Conservation (phyloP, 192 early-diverging fungal species). For the Geosiphon pyriformis region DNA sequence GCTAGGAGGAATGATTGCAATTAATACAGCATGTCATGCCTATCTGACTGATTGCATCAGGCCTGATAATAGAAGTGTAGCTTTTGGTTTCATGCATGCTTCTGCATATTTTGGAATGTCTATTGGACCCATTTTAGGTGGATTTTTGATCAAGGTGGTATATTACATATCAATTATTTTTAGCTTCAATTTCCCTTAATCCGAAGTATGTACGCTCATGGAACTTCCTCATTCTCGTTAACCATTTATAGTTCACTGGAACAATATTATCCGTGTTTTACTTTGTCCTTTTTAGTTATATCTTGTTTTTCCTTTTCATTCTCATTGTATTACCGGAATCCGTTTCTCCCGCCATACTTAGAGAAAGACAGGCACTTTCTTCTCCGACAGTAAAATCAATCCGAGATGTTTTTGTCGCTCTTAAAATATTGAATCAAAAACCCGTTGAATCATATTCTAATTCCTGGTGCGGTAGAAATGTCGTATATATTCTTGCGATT, state of each 20-base stretch:
- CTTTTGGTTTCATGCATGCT: slow-evolving; percentile 18
- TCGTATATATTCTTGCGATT: slow-evolving; percentile 8
- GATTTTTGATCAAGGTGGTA: slow-evolving; percentile 11
- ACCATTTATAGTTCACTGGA: slow-evolving; percentile 8
- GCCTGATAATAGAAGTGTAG: slow-evolving; percentile 12
- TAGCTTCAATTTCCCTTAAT: too few species aligned
- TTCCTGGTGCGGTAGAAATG: slow-evolving; percentile 1
- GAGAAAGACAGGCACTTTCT: background rate
- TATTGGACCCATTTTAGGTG: slow-evolving; percentile 12
- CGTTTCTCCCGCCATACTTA: background rate
- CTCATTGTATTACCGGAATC: slow-evolving; percentile 19
- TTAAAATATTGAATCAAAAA: background rate
- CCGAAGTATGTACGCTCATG: too few species aligned
- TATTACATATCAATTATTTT: background rate
- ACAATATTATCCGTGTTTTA: slow-evolving; percentile 16
- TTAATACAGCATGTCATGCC: slow-evolving; percentile 24
- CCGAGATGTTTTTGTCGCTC: background rate
- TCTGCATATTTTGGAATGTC: slow-evolving; percentile 11
- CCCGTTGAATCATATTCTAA: background rate
- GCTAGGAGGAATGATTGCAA: slow-evolving; percentile 5
- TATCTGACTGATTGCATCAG: slow-evolving; percentile 15
- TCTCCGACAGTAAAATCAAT: background rate
- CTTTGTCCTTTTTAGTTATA: background rate
- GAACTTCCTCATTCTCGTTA: too few species aligned
- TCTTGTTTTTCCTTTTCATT: slow-evolving; percentile 13